Evolutionary conservation across 2,329 filamentous ascomycete genomes (phyloP).

Genomic region (Hymenoscyphus fraxineus): DNA sequence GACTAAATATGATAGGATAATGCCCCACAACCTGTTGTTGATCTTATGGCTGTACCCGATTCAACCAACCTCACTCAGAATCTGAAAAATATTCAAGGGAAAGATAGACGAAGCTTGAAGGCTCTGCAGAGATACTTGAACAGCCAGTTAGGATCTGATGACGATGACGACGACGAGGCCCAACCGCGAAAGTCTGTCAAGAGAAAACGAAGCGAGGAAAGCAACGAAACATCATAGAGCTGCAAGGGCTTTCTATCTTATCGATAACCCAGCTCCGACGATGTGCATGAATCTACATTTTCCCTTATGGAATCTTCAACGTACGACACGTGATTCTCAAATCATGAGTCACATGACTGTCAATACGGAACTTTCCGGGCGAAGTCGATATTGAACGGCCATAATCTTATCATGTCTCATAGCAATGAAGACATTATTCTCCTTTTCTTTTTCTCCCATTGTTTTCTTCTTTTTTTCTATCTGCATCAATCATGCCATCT

Average conservation of each 20-base stretch:
- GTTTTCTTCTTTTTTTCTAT: no score
- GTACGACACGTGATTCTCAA: neutral
- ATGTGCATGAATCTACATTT: neutral
- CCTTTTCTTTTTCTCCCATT: neutral
- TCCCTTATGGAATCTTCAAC: neutral
- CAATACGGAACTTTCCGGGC: neutral
- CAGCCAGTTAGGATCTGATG: neutral
- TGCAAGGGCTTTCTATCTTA: neutral
- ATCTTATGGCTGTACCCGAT: conserved; percentile 35
- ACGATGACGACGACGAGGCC: conserved; percentile 6
- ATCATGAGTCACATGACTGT: neutral
- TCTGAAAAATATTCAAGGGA: conserved; percentile 14
- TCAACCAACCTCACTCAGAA: conserved; percentile 12
- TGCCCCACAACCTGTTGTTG: conserved; percentile 41
- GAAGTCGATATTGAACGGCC: neutral
- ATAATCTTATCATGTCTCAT: neutral
- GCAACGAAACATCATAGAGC: neutral
- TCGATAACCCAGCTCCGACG: neutral
- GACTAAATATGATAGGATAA: conserved; percentile 35
- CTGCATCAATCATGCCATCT: conserved; percentile 10
- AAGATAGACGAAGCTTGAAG: conserved; percentile 13
- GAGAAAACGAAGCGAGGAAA: neutral
- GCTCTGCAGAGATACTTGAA: conserved; percentile 10
- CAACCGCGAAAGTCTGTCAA: neutral
- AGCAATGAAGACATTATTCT: neutral